Evolutionary conservation across 306 rosid species (phyloP).

Genomic region (Cicer bijugum): DNA sequence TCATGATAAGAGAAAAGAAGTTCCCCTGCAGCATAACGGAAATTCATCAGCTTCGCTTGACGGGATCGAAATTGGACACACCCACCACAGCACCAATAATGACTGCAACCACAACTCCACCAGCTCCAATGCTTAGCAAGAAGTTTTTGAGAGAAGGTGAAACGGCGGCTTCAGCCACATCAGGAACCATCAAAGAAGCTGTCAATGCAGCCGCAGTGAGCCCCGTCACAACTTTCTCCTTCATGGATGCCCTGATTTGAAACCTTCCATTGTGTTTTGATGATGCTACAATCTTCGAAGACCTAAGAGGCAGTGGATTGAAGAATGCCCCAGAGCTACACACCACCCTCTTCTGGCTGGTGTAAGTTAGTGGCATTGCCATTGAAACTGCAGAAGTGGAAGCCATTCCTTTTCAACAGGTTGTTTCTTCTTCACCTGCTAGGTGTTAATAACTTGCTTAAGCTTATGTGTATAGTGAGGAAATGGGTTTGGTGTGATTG

Average conservation of each 20-base stretch:
- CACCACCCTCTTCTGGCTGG: conserved; percentile 56
- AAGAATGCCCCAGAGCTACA: conserved; percentile 58
- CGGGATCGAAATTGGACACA: conserved; percentile 93
- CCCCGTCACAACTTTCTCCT: conserved; percentile 86
- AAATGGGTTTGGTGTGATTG: conserved; percentile 30
- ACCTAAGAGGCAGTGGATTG: conserved; percentile 61
- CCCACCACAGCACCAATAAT: conserved; percentile 79
- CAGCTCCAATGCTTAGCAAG: conserved; percentile 92
- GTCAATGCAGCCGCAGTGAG: conserved; percentile 76
- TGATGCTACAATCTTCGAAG: conserved; percentile 49
- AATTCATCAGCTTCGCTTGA: conserved; percentile 70
- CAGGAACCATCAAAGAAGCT: conserved; percentile 79
- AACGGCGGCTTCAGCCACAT: conserved; percentile 89
- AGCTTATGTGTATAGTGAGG: conserved; percentile 11
- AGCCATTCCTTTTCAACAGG: conserved; percentile 54
- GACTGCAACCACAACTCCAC: conserved; percentile 68
- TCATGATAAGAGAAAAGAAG: conserved; percentile 4
- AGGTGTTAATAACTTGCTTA: conserved; percentile 5
- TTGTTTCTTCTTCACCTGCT: conserved; percentile 28
- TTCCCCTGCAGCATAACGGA: conserved; percentile 4
- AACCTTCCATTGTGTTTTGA: conserved; percentile 53
- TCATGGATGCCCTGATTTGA: conserved; percentile 72
- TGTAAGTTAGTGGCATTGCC: conserved; percentile 67
- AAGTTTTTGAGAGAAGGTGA: conserved; percentile 92
- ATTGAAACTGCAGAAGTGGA: conserved; percentile 76